Evolutionary conservation across 148 eudicot genomes (phyloP).

Genomic region (Tetragonia tetragonoides): DNA sequence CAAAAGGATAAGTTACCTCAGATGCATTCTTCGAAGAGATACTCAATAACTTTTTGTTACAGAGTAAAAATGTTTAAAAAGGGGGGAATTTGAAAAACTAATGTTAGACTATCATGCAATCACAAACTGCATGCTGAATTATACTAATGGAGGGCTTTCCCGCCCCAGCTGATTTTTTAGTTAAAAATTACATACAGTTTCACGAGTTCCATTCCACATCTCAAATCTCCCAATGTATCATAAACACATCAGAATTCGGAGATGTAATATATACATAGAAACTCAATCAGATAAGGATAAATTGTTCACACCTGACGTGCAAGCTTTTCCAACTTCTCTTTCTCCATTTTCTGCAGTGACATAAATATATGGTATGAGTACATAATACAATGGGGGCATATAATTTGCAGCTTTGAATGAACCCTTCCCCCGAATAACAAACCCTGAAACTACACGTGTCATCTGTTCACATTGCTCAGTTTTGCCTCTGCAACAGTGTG

Average conservation of each 20-base stretch:
- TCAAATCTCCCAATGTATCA: background rate
- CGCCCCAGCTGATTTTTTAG: background rate
- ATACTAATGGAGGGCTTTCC: background rate
- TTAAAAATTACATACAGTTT: background rate
- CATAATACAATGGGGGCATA: background rate
- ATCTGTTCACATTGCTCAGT: background rate
- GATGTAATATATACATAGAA: background rate
- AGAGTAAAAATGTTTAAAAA: too few species aligned
- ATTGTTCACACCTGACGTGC: slow-evolving; percentile 69
- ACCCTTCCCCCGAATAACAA: too few species aligned
- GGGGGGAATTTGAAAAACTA: background rate
- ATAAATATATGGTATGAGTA: slow-evolving; percentile 16
- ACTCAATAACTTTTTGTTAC: too few species aligned
- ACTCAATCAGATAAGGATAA: background rate
- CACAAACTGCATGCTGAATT: background rate
- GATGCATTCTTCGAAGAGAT: too few species aligned
- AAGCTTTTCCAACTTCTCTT: slow-evolving; percentile 90
- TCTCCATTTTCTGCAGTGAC: slow-evolving; percentile 71
- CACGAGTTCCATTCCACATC: background rate
- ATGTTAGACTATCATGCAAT: background rate
- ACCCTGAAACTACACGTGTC: too few species aligned
- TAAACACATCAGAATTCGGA: background rate
- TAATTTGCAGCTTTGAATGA: too few species aligned
- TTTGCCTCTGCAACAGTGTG: background rate
- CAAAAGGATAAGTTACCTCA: too few species aligned